Base-by-base conservation (phyloP, 1,284 basidiomycete species). In the Inonotus obliquus region DNA sequence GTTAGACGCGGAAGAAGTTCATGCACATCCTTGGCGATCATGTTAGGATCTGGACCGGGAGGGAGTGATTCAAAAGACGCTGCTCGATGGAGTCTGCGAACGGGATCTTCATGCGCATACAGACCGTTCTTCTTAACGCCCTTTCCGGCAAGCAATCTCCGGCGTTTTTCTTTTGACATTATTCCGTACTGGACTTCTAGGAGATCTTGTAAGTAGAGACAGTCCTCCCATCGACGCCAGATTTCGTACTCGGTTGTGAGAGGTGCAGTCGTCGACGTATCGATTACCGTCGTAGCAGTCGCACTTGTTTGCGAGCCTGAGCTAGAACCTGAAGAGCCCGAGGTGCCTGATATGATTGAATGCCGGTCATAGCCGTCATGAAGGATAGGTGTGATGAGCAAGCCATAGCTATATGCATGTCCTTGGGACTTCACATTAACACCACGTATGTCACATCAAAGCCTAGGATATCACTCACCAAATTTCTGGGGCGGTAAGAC, bases 41-140 rank as follows among this genome's bases (percentile, higher is more conserved):
- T 83, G 48, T 80, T 81, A 2, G 87, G 88, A 67, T 89, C 81
- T 17, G 90, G 89, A 13, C 89, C 90, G n/a, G 87, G 86, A 13
- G 90, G 90, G n/a, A 92, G 77, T 0, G 89, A 91, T 59, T 91
- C 90, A 77, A 86, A 92, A 11, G 90, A 92, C 1, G 90, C 84
- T 1, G 90, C 90, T 58, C 79, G 77, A 45, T 61, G 63, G 11
- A 64, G 49, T 9, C 60, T 60, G 17, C 57, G 59, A 11, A 55
- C 13, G 2, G 64, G 63, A 67, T 90, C 85, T 27, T 76, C 73
- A 52, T 85, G 82, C 57, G 83, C 76, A 70, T 90, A 91, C 35
- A 90, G 71, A 0, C 85, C 87, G 61, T 88, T 80, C 68, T 86
- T 86, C 78, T 87, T 88, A 59, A 90, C 79, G 14, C 89, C 89